These are phyloP conservation scores for Rugonectria rugulosa DNA, from an alignment of 2,329 filamentous ascomycete genomes.

Conservation along the genomic window DNA sequence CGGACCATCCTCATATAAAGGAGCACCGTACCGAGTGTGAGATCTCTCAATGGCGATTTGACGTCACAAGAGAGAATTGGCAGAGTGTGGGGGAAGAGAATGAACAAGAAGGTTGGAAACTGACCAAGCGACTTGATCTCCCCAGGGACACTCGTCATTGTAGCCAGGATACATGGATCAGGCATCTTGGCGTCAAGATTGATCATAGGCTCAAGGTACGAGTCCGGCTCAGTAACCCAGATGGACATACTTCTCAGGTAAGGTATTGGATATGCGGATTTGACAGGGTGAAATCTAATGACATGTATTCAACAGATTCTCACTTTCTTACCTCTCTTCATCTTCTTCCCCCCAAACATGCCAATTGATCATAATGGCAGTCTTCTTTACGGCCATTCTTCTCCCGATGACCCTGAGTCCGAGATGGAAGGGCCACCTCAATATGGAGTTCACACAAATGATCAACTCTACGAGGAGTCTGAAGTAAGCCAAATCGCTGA, in stretches of 20 bases:
- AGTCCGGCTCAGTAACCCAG: constrained; percentile 88
- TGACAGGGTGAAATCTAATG: neutral
- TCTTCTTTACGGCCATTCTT: no score
- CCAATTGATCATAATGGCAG: constrained; percentile 86
- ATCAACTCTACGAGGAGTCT: no score
- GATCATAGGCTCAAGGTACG: constrained; percentile 90
- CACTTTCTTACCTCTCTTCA: constrained; percentile 84
- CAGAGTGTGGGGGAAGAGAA: constrained; percentile 72
- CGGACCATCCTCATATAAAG: constrained; percentile 54
- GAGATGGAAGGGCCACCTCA: no score
- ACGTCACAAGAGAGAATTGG: constrained; percentile 64
- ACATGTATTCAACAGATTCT: constrained; percentile 64
- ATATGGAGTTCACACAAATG: no score
- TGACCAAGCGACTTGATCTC: constrained; percentile 69
- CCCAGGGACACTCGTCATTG: constrained; percentile 83
- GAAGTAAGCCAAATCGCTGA: no score
- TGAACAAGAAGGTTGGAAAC: constrained; percentile 69
- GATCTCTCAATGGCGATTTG: constrained; percentile 66
- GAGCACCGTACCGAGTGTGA: constrained; percentile 69
- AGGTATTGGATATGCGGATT: constrained; percentile 22
- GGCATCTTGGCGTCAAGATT: constrained; percentile 87
- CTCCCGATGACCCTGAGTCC: no score
- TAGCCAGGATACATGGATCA: constrained; percentile 87
- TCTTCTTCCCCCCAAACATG: constrained; percentile 94
- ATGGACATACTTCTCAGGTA: constrained; percentile 91